Evolutionary conservation across 805 yeast genomes (phyloP).

Genomic region (Debaryomyces tyrocola): DNA sequence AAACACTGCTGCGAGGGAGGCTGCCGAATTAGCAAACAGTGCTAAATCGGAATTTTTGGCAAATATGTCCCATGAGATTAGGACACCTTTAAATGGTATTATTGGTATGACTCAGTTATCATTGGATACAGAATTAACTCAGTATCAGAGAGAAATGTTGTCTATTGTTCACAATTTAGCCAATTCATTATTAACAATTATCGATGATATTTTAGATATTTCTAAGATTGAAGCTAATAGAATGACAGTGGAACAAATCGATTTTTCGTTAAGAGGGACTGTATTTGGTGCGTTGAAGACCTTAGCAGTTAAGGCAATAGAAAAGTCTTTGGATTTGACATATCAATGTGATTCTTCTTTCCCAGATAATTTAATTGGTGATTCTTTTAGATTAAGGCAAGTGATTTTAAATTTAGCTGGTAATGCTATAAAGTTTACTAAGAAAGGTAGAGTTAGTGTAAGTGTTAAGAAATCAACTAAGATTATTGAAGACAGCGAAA

Average conservation of each 20-base stretch:
- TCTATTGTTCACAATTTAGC: constrained; percentile 87
- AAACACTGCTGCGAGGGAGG: constrained; percentile 91
- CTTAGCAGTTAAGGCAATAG: constrained; percentile 85
- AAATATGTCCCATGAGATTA: constrained; percentile 68
- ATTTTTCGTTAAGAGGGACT: constrained; percentile 81
- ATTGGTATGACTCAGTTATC: constrained; percentile 92
- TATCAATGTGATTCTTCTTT: constrained; percentile 84
- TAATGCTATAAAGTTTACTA: constrained; percentile 86
- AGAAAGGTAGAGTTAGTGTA: constrained; percentile 76
- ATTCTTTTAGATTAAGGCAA: constrained; percentile 83
- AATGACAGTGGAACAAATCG: constrained; percentile 90
- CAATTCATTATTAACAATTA: constrained; percentile 79
- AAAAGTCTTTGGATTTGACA: constrained; percentile 74
- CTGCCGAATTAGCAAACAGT: constrained; percentile 86
- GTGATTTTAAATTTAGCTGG: constrained; percentile 86
- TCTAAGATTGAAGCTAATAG: constrained; percentile 92
- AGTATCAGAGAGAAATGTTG: constrained; percentile 88
- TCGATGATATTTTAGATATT: constrained; percentile 88
- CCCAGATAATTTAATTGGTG: constrained; percentile 86
- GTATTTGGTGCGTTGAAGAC: constrained; percentile 90
- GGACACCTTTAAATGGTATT: constrained; percentile 92
- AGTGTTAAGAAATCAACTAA: constrained; percentile 58
- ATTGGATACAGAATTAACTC: constrained; percentile 83
- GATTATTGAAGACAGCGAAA: constrained; percentile 32
- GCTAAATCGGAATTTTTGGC: constrained; percentile 90